Evolutionary conservation across 495 filamentous ascomycete genomes (phyloP).

Genomic region (Penicillium subrubescens): DNA sequence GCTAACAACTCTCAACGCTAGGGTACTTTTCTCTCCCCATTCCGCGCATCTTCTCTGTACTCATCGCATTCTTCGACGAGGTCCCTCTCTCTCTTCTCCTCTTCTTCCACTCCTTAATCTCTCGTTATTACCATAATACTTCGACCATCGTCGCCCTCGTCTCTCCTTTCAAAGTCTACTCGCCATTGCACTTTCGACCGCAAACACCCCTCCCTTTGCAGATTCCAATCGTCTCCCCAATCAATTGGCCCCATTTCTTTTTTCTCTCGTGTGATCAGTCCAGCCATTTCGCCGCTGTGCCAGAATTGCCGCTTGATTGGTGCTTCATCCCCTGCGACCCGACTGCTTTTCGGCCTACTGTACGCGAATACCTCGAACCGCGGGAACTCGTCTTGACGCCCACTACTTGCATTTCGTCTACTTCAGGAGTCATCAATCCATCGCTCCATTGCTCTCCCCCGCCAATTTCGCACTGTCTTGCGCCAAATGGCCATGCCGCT

Average conservation of each 20-base stretch:
- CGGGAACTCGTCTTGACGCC: slow-evolving; percentile 11
- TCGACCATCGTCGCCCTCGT: not conserved
- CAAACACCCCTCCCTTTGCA: slow-evolving; percentile 2
- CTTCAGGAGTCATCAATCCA: not conserved
- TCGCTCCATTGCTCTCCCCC: slow-evolving; percentile 5
- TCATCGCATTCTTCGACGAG: slow-evolving; percentile 20
- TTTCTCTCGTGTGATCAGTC: slow-evolving; percentile 27
- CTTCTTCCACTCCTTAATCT: slow-evolving; percentile 5
- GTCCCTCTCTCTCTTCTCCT: slow-evolving; percentile 15
- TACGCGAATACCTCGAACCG: slow-evolving; percentile 17
- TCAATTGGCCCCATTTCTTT: slow-evolving; percentile 8
- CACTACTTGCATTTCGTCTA: slow-evolving; percentile 2
- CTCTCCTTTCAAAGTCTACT: not conserved
- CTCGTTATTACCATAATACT: not conserved
- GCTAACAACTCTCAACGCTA: not conserved
- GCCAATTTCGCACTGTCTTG: slow-evolving; percentile 11
- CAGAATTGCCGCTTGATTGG: slow-evolving; percentile 18
- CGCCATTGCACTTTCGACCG: not conserved
- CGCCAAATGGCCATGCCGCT: slow-evolving; percentile 29
- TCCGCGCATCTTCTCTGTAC: slow-evolving; percentile 5
- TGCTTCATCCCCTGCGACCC: slow-evolving; percentile 17
- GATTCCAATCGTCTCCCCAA: not conserved
- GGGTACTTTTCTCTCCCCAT: slow-evolving; percentile 14
- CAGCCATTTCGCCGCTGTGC: slow-evolving; percentile 5
- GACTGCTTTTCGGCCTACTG: slow-evolving; percentile 5